A percentile compares a stretch with the other conserved stretches of the same genome.
Evolutionary conservation across 352 stramenopile species (phyloP).

Genomic region (Phytopythium kandeliae): DNA sequence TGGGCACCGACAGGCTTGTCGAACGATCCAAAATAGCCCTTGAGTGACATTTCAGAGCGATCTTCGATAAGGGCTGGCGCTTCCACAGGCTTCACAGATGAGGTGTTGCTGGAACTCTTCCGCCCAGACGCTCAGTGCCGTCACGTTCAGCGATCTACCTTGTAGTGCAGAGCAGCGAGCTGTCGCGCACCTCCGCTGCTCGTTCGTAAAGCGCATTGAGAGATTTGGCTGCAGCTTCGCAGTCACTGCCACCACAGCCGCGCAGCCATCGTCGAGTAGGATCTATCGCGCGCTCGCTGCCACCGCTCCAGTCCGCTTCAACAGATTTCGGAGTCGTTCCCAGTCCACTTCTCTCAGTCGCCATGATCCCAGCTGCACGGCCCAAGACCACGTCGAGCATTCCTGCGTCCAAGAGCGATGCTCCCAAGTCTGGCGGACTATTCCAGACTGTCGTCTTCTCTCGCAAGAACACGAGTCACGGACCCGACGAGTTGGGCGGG

Average conservation of each 20-base stretch:
- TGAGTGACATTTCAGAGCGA: not conserved
- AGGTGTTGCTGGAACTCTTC: not conserved
- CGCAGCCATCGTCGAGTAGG: not conserved
- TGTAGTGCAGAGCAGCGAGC: no score
- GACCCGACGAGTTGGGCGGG: constrained; percentile 22
- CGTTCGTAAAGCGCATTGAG: constrained; percentile 4
- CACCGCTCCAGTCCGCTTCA: not conserved
- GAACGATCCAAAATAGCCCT: not conserved
- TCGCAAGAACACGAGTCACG: constrained; percentile 48
- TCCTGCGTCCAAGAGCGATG: constrained; percentile 21
- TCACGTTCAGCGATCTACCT: no score
- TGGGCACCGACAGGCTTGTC: not conserved
- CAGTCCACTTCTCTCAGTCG: not conserved
- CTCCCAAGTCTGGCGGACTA: constrained; percentile 22
- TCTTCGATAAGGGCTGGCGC: not conserved
- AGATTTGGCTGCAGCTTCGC: constrained; percentile 2
- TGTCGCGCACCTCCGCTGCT: not conserved
- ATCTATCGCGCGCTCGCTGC: not conserved
- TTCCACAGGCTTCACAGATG: not conserved
- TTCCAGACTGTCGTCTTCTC: constrained; percentile 70
- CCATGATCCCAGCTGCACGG: not conserved
- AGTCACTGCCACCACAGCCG: not conserved
- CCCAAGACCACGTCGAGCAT: constrained; percentile 6
- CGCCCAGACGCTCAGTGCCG: not conserved
- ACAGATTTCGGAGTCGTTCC: not conserved